Percentiles rank a stretch among this genome's conserved stretches.
phyloP scores from a whole-genome alignment of 1,139 yeast species.

The Chernovozyma aurita region DNA sequence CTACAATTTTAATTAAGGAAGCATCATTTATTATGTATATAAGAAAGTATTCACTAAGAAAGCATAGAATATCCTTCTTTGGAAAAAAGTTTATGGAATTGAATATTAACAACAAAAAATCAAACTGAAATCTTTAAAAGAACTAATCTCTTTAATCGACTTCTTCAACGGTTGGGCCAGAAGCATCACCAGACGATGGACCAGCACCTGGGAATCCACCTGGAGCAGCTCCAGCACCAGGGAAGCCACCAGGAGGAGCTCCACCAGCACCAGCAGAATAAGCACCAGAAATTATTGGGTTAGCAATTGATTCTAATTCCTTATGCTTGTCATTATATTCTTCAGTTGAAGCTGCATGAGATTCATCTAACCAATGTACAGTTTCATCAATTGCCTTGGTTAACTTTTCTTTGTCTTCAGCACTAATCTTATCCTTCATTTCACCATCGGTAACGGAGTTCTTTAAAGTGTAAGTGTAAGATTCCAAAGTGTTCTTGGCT shows the following conservation, averaged over 20 bases:
- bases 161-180: conserved; percentile 72
- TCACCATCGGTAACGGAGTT: conserved; percentile 49
- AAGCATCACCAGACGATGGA: conserved; percentile 34
- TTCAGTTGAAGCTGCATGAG: conserved; percentile 49
- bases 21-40: too few relatives aligned
- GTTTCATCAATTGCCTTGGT: conserved; percentile 41
- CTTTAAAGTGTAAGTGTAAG: conserved; percentile 81
- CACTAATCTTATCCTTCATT: conserved; percentile 46
- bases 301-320: conserved; percentile 61
- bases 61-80: too few relatives aligned
- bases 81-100: too few relatives aligned
- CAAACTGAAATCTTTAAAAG: background rate
- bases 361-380: conserved; percentile 45
- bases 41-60: too few relatives aligned
- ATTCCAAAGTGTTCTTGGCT: conserved; percentile 83
- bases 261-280: conserved; percentile 57
- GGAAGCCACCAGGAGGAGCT: conserved; percentile 31
- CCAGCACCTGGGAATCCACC: conserved; percentile 42
- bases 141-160: conserved; percentile 47
- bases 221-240: conserved; percentile 27
- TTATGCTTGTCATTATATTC: conserved; percentile 59
- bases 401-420: conserved; percentile 41
- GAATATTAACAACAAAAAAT: conserved; percentile 11
- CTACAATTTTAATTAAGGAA: too few relatives aligned
- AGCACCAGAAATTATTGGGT: conserved; percentile 63